phyloP scores from a whole-genome alignment of 192 early-diverging fungal species.

The Podila minutissima region DNA sequence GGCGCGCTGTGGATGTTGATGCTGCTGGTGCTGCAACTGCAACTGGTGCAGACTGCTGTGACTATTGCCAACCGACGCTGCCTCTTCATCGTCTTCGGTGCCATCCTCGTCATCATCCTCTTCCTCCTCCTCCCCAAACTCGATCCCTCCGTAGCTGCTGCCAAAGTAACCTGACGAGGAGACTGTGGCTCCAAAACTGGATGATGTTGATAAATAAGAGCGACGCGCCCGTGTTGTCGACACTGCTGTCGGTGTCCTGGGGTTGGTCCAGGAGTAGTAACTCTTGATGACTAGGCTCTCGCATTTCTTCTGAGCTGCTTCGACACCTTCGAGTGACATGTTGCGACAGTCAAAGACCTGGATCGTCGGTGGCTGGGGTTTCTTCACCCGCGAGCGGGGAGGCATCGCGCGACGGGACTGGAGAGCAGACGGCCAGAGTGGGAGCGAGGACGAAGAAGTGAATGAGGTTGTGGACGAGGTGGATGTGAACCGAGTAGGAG shows the following conservation, averaged over 20 bases:
- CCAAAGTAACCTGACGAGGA: neutral
- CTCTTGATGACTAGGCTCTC: conserved; percentile 55
- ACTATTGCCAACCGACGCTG: neutral
- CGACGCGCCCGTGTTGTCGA: neutral
- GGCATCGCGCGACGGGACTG: conserved; percentile 4
- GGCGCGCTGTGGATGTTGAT: conserved; percentile 13
- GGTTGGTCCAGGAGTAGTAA: conserved; percentile 57
- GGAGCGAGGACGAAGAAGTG: conserved; percentile 23
- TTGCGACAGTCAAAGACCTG: conserved; percentile 63
- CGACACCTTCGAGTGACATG: conserved; percentile 58
- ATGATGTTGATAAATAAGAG: neutral
- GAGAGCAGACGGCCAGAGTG: conserved; percentile 13
- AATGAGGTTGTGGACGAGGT: conserved; percentile 7
- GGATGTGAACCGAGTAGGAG: conserved; percentile 16
- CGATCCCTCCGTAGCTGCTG: conserved; percentile 3
- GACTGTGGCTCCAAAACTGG: conserved; percentile 2
- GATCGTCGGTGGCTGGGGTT: conserved; percentile 21
- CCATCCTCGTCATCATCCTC: conserved; percentile 11
- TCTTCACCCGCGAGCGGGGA: neutral
- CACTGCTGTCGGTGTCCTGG: conserved; percentile 9
- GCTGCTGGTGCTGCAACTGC: conserved; percentile 42
- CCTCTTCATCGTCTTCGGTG: conserved; percentile 19
- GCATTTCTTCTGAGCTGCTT: conserved; percentile 43
- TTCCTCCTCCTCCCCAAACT: neutral
- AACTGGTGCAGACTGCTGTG: conserved; percentile 37